Conservation (phyloP, 2,329 filamentous ascomycete genomes). For the Mariannaea elegans region DNA sequence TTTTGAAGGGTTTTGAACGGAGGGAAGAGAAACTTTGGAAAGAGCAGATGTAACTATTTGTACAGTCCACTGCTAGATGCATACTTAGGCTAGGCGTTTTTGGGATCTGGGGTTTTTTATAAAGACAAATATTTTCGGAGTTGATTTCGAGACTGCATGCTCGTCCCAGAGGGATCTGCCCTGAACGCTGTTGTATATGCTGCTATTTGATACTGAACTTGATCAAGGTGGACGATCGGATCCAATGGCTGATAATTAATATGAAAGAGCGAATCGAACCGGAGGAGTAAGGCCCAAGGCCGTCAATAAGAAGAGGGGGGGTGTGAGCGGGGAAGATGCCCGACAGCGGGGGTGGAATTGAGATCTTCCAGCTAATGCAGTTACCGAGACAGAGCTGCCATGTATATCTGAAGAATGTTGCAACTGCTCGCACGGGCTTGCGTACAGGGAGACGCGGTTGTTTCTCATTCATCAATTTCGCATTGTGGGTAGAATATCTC, state of each 20-base stretch:
- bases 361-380: slow-evolving; percentile 31
- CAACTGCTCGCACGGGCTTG: slow-evolving; percentile 5
- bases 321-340: slow-evolving; percentile 14
- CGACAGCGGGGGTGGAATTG: slow-evolving; percentile 30
- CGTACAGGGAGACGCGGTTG: slow-evolving; percentile 4
- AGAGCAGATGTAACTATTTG: slow-evolving; percentile 32
- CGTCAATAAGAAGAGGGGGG: no score
- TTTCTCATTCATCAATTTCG: slow-evolving; percentile 9
- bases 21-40: slow-evolving; percentile 7
- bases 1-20: slow-evolving; percentile 16
- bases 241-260: no score
- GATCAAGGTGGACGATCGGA: no score
- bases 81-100: slow-evolving; percentile 38
- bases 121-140: slow-evolving; percentile 2
- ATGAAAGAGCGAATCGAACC: no score
- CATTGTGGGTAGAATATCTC: background rate
- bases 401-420: background rate
- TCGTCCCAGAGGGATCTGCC: background rate
- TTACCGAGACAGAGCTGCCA: slow-evolving; percentile 5
- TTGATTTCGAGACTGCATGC: background rate
- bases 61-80: slow-evolving; percentile 35
- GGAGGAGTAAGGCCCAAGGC: no score
- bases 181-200: background rate
- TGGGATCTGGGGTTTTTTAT: slow-evolving; percentile 32
- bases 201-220: no score